These are phyloP conservation scores for Begonia loranthoides DNA, from an alignment of 306 rosid genomes.

Conservation along the genomic window DNA sequence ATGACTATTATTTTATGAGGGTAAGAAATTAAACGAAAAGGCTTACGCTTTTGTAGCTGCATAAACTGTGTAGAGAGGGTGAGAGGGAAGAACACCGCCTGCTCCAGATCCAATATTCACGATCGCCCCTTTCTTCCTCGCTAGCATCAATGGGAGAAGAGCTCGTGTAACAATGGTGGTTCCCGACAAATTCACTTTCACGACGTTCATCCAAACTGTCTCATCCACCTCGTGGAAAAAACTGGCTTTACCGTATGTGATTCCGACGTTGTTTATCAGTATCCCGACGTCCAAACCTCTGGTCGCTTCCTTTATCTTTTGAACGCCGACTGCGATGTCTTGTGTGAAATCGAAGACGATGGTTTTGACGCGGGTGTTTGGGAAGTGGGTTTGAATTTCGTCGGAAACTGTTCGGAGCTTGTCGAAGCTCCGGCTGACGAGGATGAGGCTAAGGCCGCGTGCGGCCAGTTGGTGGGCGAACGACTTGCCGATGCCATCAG, in stretches of 20 bases:
- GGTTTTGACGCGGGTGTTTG: constrained; percentile 11
- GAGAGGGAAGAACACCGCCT: constrained; percentile 55
- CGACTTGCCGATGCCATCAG: constrained; percentile 81
- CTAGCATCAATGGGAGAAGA: constrained; percentile 39
- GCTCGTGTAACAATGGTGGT: constrained; percentile 40
- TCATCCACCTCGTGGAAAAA: constrained; percentile 56
- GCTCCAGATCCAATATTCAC: constrained; percentile 73
- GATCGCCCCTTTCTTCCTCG: constrained; percentile 46
- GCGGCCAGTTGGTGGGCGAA: constrained; percentile 44
- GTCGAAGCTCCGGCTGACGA: constrained; percentile 36
- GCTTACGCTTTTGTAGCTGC: constrained; percentile 85
- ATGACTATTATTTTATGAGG: too few species aligned
- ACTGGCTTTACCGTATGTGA: constrained; percentile 42
- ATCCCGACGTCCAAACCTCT: constrained; percentile 30
- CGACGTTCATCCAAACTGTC: constrained; percentile 45
- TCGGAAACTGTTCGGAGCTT: constrained; percentile 37
- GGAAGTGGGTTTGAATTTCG: constrained; percentile 23
- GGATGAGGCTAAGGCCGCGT: constrained; percentile 48
- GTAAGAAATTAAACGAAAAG: too few species aligned
- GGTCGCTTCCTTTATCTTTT: constrained; percentile 18
- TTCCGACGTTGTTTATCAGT: constrained; percentile 60
- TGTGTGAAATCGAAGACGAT: constrained; percentile 42
- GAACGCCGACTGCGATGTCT: constrained; percentile 11
- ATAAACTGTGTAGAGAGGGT: constrained; percentile 64
- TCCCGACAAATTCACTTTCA: constrained; percentile 48